phyloP scores from a whole-genome alignment of 1,284 basidiomycete species.

The Heterobasidion annosum region DNA sequence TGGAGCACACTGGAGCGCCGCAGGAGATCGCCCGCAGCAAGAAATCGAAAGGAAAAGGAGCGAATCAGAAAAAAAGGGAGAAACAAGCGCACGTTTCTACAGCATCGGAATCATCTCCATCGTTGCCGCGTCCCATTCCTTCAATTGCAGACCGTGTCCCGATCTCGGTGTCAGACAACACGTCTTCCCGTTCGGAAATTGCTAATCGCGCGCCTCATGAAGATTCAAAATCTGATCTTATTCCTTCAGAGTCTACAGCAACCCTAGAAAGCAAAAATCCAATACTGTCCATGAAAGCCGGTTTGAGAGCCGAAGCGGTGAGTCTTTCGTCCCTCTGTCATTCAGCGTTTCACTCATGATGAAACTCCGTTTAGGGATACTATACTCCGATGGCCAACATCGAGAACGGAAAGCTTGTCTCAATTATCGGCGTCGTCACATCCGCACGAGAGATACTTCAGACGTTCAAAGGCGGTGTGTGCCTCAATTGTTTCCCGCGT shows the following conservation, averaged over 20 bases:
- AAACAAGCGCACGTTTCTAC: too few species aligned
- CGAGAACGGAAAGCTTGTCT: slow-evolving; percentile 3
- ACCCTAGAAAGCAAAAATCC: neutral
- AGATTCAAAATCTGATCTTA: neutral
- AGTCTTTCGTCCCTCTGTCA: neutral
- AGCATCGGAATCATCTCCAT: too few species aligned
- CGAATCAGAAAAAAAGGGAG: too few species aligned
- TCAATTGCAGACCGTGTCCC: too few species aligned
- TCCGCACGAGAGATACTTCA: slow-evolving; percentile 1
- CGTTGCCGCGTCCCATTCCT: too few species aligned
- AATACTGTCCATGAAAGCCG: slow-evolving; percentile 6
- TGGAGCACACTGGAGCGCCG: too few species aligned
- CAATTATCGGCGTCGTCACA: slow-evolving; percentile 16
- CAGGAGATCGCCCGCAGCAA: too few species aligned
- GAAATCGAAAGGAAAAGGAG: too few species aligned
- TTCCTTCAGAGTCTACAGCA: neutral
- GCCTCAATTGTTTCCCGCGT: neutral
- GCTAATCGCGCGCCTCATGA: neutral
- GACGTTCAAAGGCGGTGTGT: slow-evolving; percentile 13
- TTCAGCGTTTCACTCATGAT: neutral
- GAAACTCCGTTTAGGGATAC: slow-evolving; percentile 3
- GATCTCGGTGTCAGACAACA: too few species aligned
- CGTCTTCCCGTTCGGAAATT: too few species aligned
- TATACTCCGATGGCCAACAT: slow-evolving; percentile 12
- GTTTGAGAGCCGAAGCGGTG: slow-evolving; percentile 5